Conservation (phyloP, 345 rosid species). For the Iberis pinnata region DNA sequence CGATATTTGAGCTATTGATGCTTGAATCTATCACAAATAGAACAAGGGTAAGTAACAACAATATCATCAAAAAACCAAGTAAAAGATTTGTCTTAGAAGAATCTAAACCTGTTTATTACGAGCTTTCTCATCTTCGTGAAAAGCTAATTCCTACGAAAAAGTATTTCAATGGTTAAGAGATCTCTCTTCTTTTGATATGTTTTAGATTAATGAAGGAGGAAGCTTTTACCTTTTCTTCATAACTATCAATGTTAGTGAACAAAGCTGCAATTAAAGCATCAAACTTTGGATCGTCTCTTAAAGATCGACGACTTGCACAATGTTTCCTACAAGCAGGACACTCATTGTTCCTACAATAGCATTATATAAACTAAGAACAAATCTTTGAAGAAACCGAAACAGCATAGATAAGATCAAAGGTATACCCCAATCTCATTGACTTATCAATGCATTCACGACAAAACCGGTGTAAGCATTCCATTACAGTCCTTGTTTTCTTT, state of each 20-base stretch:
- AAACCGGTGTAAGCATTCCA: constrained; percentile 84
- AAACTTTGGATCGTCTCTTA: constrained; percentile 74
- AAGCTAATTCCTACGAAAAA: constrained; percentile 96
- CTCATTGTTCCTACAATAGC: constrained; percentile 57
- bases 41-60: too few species aligned
- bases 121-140: constrained; percentile 84
- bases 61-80: too few species aligned
- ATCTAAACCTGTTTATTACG: constrained; percentile 97
- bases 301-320: constrained; percentile 79
- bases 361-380: constrained; percentile 13
- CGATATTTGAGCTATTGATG: constrained; percentile 80
- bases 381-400: not conserved
- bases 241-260: constrained; percentile 59
- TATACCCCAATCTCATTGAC: constrained; percentile 76
- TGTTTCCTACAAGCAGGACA: constrained; percentile 85
- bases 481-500: constrained; percentile 76
- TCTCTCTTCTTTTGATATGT: too few species aligned
- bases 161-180: too few species aligned
- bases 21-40: constrained; percentile 73
- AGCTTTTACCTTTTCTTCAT: constrained; percentile 55
- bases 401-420: not conserved
- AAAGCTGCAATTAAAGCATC: constrained; percentile 71
- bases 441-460: constrained; percentile 84
- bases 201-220: too few species aligned
- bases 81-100: too few species aligned